These are phyloP conservation scores for Porcisia hertigi DNA, from an alignment of 208 protist genomes.

Conservation along the genomic window DNA sequence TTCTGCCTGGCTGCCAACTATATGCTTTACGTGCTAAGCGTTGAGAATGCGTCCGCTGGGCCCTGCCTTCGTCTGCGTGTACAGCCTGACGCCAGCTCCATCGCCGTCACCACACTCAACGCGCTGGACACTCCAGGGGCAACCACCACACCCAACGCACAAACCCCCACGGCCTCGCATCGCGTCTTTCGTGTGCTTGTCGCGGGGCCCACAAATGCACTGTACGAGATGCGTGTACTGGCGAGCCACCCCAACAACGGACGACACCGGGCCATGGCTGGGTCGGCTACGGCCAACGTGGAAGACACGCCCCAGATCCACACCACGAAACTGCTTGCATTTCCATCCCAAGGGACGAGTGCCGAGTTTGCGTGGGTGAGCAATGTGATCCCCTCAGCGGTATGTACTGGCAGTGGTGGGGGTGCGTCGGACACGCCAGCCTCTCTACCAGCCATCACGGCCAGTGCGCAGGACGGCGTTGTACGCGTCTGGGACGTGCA, in stretches of 20 bases:
- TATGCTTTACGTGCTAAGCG: constrained; percentile 47
- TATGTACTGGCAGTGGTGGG: not conserved
- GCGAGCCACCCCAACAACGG: not conserved
- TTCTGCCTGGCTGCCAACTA: constrained; percentile 59
- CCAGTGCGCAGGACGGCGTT: constrained; percentile 68
- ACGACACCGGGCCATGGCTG: not conserved
- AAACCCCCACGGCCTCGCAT: not conserved
- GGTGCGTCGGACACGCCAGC: not conserved
- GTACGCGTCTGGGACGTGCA: constrained; percentile 78
- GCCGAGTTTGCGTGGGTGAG: constrained; percentile 74
- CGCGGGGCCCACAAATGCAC: constrained; percentile 55
- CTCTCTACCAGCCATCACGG: constrained; percentile 54
- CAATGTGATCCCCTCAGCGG: not conserved
- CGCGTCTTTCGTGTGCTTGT: constrained; percentile 53
- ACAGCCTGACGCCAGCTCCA: constrained; percentile 51
- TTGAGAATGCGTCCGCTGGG: constrained; percentile 28
- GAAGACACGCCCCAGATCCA: constrained; percentile 25
- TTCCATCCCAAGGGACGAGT: constrained; percentile 70
- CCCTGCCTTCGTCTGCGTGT: constrained; percentile 38
- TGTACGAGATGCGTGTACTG: constrained; percentile 43
- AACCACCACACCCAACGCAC: not conserved
- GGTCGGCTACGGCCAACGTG: not conserved
- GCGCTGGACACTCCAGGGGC: not conserved
- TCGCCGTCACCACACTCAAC: constrained; percentile 35
- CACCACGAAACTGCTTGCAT: constrained; percentile 52